Conservation (phyloP, 495 filamentous ascomycete species). For the Lasiosphaeria miniovina region DNA sequence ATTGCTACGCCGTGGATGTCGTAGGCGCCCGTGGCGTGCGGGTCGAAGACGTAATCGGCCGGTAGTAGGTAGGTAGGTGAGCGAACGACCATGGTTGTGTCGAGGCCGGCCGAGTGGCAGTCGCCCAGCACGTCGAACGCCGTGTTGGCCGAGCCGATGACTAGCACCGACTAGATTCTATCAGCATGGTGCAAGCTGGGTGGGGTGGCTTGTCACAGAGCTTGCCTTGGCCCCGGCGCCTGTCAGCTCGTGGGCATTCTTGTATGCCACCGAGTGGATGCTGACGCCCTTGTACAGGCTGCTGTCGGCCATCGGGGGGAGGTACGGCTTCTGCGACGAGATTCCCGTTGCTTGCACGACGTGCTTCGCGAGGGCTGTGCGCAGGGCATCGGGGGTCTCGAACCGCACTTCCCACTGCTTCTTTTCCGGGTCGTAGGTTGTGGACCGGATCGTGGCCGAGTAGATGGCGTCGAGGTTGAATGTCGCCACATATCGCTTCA, state of each 20-base stretch:
- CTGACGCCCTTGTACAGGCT: conserved; percentile 25
- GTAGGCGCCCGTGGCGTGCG: conserved; percentile 21
- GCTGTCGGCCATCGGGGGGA: conserved; percentile 20
- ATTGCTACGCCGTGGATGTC: conserved; percentile 14
- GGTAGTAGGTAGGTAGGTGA: conserved; percentile 39
- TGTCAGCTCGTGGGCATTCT: conserved; percentile 14
- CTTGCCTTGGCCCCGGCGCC: conserved; percentile 19
- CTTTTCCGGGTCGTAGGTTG: conserved; percentile 17
- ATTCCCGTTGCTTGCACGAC: conserved; percentile 36
- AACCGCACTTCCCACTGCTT: conserved; percentile 26
- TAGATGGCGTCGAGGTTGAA: conserved; percentile 32
- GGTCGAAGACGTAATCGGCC: conserved; percentile 18
- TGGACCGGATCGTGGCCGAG: conserved; percentile 26
- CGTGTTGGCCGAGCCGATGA: conserved; percentile 38
- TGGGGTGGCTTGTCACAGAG: too few species aligned
- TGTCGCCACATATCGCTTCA: conserved; percentile 19
- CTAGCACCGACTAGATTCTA: conserved; percentile 30
- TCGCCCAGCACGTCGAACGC: conserved; percentile 37
- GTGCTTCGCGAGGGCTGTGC: conserved; percentile 22
- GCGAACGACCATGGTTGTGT: conserved; percentile 32
- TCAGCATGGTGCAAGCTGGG: too few species aligned
- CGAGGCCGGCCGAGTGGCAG: conserved; percentile 23
- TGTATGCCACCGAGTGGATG: conserved; percentile 28
- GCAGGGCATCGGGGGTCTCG: conserved; percentile 7
- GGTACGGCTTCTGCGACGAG: conserved; percentile 22